Conservation (phyloP, 2,329 filamentous ascomycete species). For the Aciculosporium take region DNA sequence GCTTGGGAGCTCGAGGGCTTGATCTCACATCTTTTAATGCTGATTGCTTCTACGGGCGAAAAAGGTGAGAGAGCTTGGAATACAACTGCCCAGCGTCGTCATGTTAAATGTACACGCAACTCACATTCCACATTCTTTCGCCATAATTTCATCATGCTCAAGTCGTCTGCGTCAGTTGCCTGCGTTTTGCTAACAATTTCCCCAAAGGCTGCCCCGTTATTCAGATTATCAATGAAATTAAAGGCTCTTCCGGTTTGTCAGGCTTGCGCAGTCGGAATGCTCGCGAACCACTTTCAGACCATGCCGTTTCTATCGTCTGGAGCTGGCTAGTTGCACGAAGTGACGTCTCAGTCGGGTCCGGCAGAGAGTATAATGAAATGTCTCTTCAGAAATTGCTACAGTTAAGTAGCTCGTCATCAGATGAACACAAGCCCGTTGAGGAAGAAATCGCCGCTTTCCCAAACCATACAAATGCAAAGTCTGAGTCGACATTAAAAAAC, state of each 20-base stretch:
- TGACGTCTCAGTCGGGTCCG: constrained; percentile 22
- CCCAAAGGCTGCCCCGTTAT: constrained; percentile 17
- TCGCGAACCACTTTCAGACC: constrained; percentile 10
- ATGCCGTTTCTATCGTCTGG: constrained; percentile 21
- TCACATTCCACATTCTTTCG: neutral
- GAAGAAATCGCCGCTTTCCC: neutral
- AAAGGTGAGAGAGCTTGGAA: constrained; percentile 17
- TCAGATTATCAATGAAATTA: constrained; percentile 20
- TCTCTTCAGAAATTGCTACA: constrained; percentile 19
- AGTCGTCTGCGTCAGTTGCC: neutral
- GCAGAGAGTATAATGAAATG: constrained; percentile 24
- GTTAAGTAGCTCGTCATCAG: neutral
- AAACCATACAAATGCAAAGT: neutral
- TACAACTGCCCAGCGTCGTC: neutral
- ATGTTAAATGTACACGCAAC: constrained; percentile 1
- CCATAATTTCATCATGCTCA: neutral
- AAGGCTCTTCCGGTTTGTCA: constrained; percentile 12
- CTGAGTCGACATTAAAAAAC: neutral
- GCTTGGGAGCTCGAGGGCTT: constrained; percentile 25
- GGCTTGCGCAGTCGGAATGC: constrained; percentile 6
- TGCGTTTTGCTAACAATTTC: neutral
- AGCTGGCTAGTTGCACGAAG: constrained; percentile 20
- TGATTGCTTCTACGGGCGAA: constrained; percentile 25
- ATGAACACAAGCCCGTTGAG: neutral
- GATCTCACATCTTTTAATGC: constrained; percentile 21